These are phyloP conservation scores for Candida nitratophila DNA, from an alignment of 805 yeast species.

Conservation along the genomic window DNA sequence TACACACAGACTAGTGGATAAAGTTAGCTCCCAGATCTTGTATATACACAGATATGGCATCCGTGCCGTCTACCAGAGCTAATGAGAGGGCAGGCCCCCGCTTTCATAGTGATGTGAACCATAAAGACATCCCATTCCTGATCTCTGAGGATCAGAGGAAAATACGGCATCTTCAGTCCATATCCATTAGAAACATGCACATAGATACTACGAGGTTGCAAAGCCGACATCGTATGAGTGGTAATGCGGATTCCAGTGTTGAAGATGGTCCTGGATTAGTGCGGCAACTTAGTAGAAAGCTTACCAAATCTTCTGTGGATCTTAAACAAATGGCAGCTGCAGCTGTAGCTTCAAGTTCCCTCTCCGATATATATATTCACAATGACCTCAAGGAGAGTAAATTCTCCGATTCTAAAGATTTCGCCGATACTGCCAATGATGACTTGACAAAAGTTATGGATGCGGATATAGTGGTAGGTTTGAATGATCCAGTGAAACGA, in stretches of 20 bases:
- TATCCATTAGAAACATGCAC: constrained; percentile 11
- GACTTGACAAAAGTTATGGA: no score
- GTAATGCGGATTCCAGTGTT: background rate
- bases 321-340: background rate
- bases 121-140: background rate
- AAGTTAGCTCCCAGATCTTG: no score
- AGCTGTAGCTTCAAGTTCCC: no score
- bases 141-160: constrained; percentile 11
- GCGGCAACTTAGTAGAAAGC: background rate
- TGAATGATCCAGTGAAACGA: constrained; percentile 14
- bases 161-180: constrained; percentile 20
- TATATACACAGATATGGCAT: constrained; percentile 3
- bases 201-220: background rate
- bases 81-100: background rate
- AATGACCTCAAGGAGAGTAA: no score
- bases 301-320: background rate
- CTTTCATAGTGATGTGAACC: background rate
- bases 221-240: background rate
- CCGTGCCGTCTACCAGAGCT: constrained; percentile 3
- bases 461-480: constrained; percentile 4
- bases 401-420: no score
- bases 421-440: no score
- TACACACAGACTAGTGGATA: no score
- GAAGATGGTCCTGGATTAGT: background rate
- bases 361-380: no score